A percentile compares a stretch with the other conserved stretches of the same genome.
These are phyloP conservation scores for Phytophthora palmivora DNA, from an alignment of 352 stramenopile species.

Conservation along the genomic window DNA sequence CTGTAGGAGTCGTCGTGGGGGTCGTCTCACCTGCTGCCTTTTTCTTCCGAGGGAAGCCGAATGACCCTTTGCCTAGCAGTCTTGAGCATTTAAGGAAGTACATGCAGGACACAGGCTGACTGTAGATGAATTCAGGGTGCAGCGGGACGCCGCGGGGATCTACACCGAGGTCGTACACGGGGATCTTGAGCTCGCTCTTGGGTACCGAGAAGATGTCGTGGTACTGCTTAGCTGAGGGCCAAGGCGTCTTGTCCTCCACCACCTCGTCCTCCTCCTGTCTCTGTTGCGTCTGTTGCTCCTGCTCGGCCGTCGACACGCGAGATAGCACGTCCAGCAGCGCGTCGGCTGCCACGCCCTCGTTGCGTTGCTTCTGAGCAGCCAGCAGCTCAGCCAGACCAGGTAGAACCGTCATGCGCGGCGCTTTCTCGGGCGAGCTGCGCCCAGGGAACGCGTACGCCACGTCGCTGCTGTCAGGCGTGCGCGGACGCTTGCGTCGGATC, in stretches of 20 bases:
- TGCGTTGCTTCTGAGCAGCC: constrained; percentile 39
- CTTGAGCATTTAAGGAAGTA: constrained; percentile 75
- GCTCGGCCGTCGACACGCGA: constrained; percentile 19
- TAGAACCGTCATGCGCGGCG: constrained; percentile 39
- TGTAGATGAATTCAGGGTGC: constrained; percentile 84
- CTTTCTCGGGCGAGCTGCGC: constrained; percentile 25
- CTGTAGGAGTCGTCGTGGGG: constrained; percentile 7
- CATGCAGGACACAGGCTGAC: constrained; percentile 74
- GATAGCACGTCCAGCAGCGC: constrained; percentile 28
- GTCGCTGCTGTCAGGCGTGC: constrained; percentile 29
- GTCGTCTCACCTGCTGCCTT: constrained; percentile 31
- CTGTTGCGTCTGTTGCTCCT: constrained; percentile 14
- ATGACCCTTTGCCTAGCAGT: constrained; percentile 74
- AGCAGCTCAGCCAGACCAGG: constrained; percentile 54
- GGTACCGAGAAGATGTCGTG: constrained; percentile 55
- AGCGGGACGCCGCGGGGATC: constrained; percentile 73
- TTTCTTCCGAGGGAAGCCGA: constrained; percentile 75
- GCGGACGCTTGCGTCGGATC: constrained; percentile 55
- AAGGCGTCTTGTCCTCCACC: constrained; percentile 76
- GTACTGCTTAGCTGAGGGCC: constrained; percentile 76
- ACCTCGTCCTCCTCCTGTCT: constrained; percentile 42
- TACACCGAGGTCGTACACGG: constrained; percentile 75
- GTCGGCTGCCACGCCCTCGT: constrained; percentile 21
- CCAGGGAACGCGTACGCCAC: constrained; percentile 10
- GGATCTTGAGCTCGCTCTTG: constrained; percentile 48